These are phyloP conservation scores for Aureobasidium sp. DNA, from an alignment of 2,329 filamentous ascomycete genomes.

Conservation along the genomic window DNA sequence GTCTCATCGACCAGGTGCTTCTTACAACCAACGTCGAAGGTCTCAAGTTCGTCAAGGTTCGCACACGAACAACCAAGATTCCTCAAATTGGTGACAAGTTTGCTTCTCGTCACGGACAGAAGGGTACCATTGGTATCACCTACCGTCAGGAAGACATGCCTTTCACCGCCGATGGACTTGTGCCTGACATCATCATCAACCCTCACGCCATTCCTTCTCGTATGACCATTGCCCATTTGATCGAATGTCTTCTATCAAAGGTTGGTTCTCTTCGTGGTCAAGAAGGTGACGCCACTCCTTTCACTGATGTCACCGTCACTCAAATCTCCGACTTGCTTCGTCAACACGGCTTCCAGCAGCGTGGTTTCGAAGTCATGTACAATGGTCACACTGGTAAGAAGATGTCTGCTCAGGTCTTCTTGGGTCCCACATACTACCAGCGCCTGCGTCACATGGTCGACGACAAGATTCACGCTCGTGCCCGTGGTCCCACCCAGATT, in stretches of 20 bases:
- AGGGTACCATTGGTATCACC: conserved; percentile 98
- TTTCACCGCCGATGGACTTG: conserved; percentile 84
- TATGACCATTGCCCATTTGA: conserved; percentile 99
- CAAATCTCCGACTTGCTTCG: conserved; percentile 80
- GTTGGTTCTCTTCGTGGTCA: conserved; percentile 88
- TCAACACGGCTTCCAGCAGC: conserved; percentile 89
- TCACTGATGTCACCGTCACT: conserved; percentile 95
- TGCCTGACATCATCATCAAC: conserved; percentile 96
- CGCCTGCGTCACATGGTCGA: conserved; percentile 99
- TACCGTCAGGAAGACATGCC: conserved; percentile 99
- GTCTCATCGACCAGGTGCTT: conserved; percentile 89
- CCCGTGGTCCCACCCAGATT: conserved; percentile 92
- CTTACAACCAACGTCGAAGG: conserved; percentile 93
- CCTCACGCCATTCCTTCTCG: conserved; percentile 98
- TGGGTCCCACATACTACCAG: conserved; percentile 98
- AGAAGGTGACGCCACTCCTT: conserved; percentile 95
- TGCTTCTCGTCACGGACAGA: conserved; percentile 96
- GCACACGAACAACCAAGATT: conserved; percentile 94
- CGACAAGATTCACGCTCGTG: conserved; percentile 99
- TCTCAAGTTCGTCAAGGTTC: conserved; percentile 92
- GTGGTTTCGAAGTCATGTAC: conserved; percentile 98
- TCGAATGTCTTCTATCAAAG: conserved; percentile 96
- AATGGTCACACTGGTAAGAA: conserved; percentile 96
- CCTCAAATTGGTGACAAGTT: conserved; percentile 99
- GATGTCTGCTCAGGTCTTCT: conserved; percentile 88